Evolutionary conservation across 164 flowering plant species (phyloP).

Genomic region (Kingdonia uniflora): DNA sequence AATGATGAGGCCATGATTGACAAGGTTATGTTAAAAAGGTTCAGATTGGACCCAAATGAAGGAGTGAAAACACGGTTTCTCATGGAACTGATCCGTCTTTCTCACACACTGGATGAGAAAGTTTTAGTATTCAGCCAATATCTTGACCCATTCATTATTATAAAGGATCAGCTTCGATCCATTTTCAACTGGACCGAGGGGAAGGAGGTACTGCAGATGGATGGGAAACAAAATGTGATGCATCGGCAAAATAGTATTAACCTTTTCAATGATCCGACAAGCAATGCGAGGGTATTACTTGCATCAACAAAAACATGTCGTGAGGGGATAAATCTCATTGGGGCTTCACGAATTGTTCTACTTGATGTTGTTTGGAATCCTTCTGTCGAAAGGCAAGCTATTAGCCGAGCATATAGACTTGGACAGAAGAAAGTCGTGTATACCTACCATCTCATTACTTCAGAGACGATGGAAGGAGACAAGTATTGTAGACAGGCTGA

Average conservation of each 20-base stretch:
- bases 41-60: too few relatives aligned
- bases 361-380: constrained; percentile 92
- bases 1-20: constrained; percentile 2
- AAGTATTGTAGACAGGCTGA: constrained; percentile 35
- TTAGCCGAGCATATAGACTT: too few relatives aligned
- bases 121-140: constrained; percentile 75
- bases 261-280: constrained; percentile 34
- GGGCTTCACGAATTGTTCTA: constrained; percentile 72
- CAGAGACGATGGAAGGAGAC: too few relatives aligned
- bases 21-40: constrained; percentile 15
- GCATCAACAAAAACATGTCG: too few relatives aligned
- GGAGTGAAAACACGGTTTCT: constrained; percentile 64
- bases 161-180: constrained; percentile 31
- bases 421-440: too few relatives aligned
- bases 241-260: too few relatives aligned
- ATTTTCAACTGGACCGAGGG: constrained; percentile 49
- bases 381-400: too few relatives aligned
- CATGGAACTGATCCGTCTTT: constrained; percentile 42
- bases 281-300: constrained; percentile 49
- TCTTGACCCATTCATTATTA: constrained; percentile 34
- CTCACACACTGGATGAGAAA: too few relatives aligned
- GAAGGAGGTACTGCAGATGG: constrained; percentile 34
- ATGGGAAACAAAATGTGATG: too few relatives aligned
- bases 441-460: too few relatives aligned
- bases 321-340: too few relatives aligned